Evolutionary conservation across 2,329 filamentous ascomycete genomes (phyloP).

Genomic region (Nigrospora osmanthi): DNA sequence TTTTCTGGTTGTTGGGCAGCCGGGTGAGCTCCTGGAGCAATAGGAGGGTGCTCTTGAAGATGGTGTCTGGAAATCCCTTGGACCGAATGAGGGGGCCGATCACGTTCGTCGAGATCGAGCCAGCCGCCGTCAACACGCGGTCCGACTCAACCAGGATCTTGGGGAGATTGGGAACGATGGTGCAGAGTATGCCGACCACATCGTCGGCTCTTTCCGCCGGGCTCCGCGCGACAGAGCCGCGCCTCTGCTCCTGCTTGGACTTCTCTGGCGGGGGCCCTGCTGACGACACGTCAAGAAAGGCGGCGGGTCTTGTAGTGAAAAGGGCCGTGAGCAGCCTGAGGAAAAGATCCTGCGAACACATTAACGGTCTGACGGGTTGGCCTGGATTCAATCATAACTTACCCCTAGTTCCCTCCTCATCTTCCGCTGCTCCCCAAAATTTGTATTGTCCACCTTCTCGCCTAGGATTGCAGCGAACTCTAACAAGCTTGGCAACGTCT

Average conservation of each 20-base stretch:
- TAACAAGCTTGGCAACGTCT: slow-evolving; percentile 76
- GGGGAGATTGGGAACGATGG: slow-evolving; percentile 71
- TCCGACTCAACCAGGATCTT: slow-evolving; percentile 82
- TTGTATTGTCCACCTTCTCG: slow-evolving; percentile 95
- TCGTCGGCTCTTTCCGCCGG: slow-evolving; percentile 56
- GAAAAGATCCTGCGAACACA: slow-evolving; percentile 65
- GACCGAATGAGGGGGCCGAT: slow-evolving; percentile 76
- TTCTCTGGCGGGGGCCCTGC: slow-evolving; percentile 27
- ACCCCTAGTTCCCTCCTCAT: slow-evolving; percentile 88
- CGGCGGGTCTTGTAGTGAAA: slow-evolving; percentile 80
- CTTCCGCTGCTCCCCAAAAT: slow-evolving; percentile 86
- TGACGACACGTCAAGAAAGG: slow-evolving; percentile 51
- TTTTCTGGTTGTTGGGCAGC: slow-evolving; percentile 73
- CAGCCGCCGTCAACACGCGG: slow-evolving; percentile 69
- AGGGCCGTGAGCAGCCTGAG: slow-evolving; percentile 82
- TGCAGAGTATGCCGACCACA: slow-evolving; percentile 70
- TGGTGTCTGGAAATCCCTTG: slow-evolving; percentile 78
- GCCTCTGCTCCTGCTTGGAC: slow-evolving; percentile 26
- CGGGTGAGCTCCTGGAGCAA: slow-evolving; percentile 72
- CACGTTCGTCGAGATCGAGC: slow-evolving; percentile 74
- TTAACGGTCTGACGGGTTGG: slow-evolving; percentile 14
- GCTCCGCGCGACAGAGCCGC: slow-evolving; percentile 15
- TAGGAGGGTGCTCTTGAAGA: slow-evolving; percentile 62
- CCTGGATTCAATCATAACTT: slow-evolving; percentile 26
- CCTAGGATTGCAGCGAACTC: slow-evolving; percentile 87